Base-by-base conservation (phyloP, 176 grass and related monocot species). In the Oryza brachyantha region DNA sequence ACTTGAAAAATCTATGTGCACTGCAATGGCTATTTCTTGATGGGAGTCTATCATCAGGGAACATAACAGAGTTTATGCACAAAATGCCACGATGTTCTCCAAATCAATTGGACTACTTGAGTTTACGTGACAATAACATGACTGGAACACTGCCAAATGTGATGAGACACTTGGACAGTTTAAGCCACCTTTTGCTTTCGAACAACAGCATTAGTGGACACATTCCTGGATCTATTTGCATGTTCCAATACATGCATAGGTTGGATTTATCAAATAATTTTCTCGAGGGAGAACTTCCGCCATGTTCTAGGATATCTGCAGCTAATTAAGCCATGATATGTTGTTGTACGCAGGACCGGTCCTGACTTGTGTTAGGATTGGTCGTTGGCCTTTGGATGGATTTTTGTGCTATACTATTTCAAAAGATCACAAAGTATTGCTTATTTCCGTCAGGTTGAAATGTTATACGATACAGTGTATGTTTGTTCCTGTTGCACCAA, bases 191-290 rank as follows among this genome's bases (percentile, higher is more conserved):
- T 64, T 3, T 86, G 13, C 73, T 61, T 5, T 69, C 16, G 24
- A 90, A 90, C 19, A 1, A 29, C n/a, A 37, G 83, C 1, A 82
- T 4, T 14, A 83, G 83, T 21, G n/a, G n/a, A n/a, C 4, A 65
- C 0, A 46, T 86, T n/a, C 68, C 74, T 21, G 4, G 0, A 16
- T 86, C 84, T 11, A 66, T 86, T 14, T 82, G 79, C 27, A 19
- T 7, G 3, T 59, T 71, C 7, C 17, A 14, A 27, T 4, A 43
- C 1, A 22, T 89, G 39, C 0, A 7, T 24, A 5, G 32, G 19
- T 67, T 89, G 13, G 63, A 87, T 52, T 58, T 91, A 1, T 79
- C 79, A 1, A 17, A 58, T 41, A 87, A 87, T 10, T 2, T 42
- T 27, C 41, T 86, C 17, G 19, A 54, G 0, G 78, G 38, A 39